These are phyloP conservation scores for Lipomyces anomalus DNA, from an alignment of 805 yeast genomes.

Conservation along the genomic window DNA sequence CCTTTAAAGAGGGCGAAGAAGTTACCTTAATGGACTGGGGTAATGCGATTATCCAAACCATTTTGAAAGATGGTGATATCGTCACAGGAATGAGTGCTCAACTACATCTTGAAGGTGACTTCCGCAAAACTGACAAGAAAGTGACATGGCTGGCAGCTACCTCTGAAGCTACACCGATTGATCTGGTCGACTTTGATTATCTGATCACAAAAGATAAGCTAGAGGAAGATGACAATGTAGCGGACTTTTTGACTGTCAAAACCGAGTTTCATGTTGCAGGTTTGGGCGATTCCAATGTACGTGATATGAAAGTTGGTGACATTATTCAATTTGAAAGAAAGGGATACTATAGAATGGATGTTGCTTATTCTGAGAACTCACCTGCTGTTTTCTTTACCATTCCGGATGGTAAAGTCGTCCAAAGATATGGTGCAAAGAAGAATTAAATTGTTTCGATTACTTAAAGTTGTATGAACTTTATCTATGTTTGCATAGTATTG, in stretches of 20 bases:
- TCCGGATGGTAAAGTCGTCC: slow-evolving; percentile 88
- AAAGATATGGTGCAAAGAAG: slow-evolving; percentile 68
- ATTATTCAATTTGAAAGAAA: slow-evolving; percentile 93
- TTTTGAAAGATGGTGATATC: slow-evolving; percentile 52
- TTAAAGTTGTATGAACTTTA: neutral
- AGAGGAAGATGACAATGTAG: slow-evolving; percentile 90
- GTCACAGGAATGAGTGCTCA: slow-evolving; percentile 67
- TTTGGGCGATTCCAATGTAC: slow-evolving; percentile 72
- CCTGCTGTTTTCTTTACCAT: slow-evolving; percentile 80
- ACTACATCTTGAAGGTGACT: slow-evolving; percentile 89
- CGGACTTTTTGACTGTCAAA: slow-evolving; percentile 80
- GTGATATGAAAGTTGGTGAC: slow-evolving; percentile 74
- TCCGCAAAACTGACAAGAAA: slow-evolving; percentile 92
- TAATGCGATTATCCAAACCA: slow-evolving; percentile 71
- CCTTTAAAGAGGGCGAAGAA: slow-evolving; percentile 79
- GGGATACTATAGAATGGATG: slow-evolving; percentile 86
- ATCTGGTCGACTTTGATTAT: slow-evolving; percentile 87
- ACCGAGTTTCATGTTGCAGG: slow-evolving; percentile 81
- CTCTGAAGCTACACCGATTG: slow-evolving; percentile 62
- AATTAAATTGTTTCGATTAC: slow-evolving; percentile 15
- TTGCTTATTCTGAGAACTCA: slow-evolving; percentile 47
- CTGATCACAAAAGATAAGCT: slow-evolving; percentile 90
- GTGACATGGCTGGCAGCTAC: slow-evolving; percentile 91
- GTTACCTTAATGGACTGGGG: slow-evolving; percentile 99
- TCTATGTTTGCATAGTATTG: neutral